Evolutionary conservation across 2,329 filamentous ascomycete genomes (phyloP).

Genomic region (Ampelomyces quisqualis): DNA sequence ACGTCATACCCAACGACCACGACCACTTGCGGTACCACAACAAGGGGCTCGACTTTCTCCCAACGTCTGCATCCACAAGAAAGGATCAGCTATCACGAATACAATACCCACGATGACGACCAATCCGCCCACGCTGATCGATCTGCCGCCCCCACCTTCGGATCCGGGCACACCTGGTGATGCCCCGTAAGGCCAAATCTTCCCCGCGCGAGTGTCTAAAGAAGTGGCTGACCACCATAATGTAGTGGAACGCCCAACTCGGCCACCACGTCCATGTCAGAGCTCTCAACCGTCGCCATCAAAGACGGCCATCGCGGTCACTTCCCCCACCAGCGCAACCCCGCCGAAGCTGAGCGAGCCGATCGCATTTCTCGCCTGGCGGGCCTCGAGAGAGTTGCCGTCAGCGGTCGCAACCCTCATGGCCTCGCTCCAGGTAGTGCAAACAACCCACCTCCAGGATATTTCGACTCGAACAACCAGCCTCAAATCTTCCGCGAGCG

Average conservation of each 20-base stretch:
- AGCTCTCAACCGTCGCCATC: constrained; percentile 90
- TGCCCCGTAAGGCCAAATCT: constrained; percentile 68
- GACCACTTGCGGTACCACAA: not conserved
- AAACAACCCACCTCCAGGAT: constrained; percentile 54
- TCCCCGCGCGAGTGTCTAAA: constrained; percentile 9
- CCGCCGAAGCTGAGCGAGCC: constrained; percentile 85
- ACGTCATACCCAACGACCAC: constrained; percentile 1
- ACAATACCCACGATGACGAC: constrained; percentile 30
- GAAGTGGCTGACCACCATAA: constrained; percentile 15
- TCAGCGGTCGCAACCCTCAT: constrained; percentile 60
- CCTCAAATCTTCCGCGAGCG: constrained; percentile 66
- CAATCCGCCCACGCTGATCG: constrained; percentile 69
- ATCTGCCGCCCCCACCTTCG: constrained; percentile 78
- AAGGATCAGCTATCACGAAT: too few relatives aligned
- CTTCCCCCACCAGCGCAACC: constrained; percentile 63
- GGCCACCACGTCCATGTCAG: constrained; percentile 85
- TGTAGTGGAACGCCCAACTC: constrained; percentile 87
- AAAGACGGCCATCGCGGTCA: constrained; percentile 93
- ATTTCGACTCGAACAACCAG: constrained; percentile 77
- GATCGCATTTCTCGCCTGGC: constrained; percentile 93
- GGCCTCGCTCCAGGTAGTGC: constrained; percentile 51
- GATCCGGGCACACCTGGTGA: constrained; percentile 86
- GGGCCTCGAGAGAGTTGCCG: constrained; percentile 83
- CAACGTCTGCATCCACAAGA: too few relatives aligned
- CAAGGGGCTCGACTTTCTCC: too few relatives aligned